Evolutionary conservation across 768 basidiomycete species (phyloP).

Genomic region (Lentinula raphanica): DNA sequence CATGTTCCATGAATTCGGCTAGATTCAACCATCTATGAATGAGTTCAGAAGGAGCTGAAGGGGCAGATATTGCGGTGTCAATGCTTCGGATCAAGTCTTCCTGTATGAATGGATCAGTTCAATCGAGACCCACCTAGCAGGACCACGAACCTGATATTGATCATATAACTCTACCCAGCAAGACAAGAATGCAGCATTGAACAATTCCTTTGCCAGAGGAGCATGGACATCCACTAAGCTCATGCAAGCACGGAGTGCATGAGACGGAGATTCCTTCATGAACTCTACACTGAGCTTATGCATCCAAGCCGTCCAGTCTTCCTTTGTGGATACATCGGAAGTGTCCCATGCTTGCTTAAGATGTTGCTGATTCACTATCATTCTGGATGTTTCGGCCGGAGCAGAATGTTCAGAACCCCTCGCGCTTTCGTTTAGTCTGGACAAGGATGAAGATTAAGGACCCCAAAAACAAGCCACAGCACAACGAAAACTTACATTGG

Average conservation of each 20-base stretch:
- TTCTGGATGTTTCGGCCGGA: slow-evolving; percentile 80
- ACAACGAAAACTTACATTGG: slow-evolving; percentile 41
- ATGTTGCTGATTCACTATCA: slow-evolving; percentile 94
- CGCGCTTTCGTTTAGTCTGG: slow-evolving; percentile 51
- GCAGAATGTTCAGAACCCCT: slow-evolving; percentile 72
- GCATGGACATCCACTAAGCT: slow-evolving; percentile 87
- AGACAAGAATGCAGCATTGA: slow-evolving; percentile 97
- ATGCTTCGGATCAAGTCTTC: slow-evolving; percentile 93
- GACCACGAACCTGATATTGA: slow-evolving; percentile 76
- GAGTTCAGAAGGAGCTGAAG: slow-evolving; percentile 76
- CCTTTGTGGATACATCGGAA: slow-evolving; percentile 64
- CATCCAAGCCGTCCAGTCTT: slow-evolving; percentile 97
- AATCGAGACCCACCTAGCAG: neutral
- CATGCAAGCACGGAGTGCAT: slow-evolving; percentile 96
- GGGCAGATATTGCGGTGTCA: slow-evolving; percentile 76
- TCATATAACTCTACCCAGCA: slow-evolving; percentile 97
- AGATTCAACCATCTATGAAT: slow-evolving; percentile 89
- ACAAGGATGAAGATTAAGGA: slow-evolving; percentile 3
- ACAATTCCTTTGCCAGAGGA: slow-evolving; percentile 88
- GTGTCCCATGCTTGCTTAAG: slow-evolving; percentile 96
- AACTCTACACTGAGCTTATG: slow-evolving; percentile 89
- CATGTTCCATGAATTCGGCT: slow-evolving; percentile 99
- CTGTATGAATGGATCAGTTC: slow-evolving; percentile 34
- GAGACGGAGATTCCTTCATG: slow-evolving; percentile 97
- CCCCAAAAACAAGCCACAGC: neutral